These are phyloP conservation scores for Tephrocybe sp. DNA, from an alignment of 768 basidiomycete species.

Conservation along the genomic window DNA sequence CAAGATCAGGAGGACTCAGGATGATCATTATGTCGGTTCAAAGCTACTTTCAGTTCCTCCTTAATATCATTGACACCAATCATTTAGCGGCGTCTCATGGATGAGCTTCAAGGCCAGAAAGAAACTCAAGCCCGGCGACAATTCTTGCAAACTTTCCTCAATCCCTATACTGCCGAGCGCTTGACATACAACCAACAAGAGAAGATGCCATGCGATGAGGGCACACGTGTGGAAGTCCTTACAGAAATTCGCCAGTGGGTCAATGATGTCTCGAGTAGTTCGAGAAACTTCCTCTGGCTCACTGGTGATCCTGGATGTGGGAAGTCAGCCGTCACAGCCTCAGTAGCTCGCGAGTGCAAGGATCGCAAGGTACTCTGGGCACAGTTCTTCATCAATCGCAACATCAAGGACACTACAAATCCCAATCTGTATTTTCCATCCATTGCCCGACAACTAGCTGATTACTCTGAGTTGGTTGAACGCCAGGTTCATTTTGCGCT, in stretches of 20 bases:
- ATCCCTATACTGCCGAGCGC: not conserved
- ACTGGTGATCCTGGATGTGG: slow-evolving; percentile 12
- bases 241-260: slow-evolving; percentile 3
- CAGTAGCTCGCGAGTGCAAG: slow-evolving; percentile 5
- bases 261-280: not conserved
- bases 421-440: slow-evolving; percentile 17
- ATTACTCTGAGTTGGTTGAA: slow-evolving; percentile 3
- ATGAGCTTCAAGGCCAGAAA: not conserved
- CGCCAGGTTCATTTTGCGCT: slow-evolving; percentile 7
- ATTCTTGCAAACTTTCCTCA: not conserved
- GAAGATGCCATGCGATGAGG: slow-evolving; percentile 7
- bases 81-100: not conserved
- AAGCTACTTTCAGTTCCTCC: not conserved
- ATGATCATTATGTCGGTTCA: slow-evolving; percentile 3
- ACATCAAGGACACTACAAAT: slow-evolving; percentile 9
- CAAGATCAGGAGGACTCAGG: slow-evolving; percentile 4
- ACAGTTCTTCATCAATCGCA: slow-evolving; percentile 13
- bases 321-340: slow-evolving; percentile 10
- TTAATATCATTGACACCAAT: not conserved
- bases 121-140: not conserved
- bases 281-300: slow-evolving; percentile 9
- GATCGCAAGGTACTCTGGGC: slow-evolving; percentile 15
- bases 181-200: slow-evolving; percentile 3
- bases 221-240: slow-evolving; percentile 5
- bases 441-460: slow-evolving; percentile 18